Evolutionary conservation across 768 basidiomycete genomes (phyloP).

Genomic region (Dictyophora rubrovolvata): DNA sequence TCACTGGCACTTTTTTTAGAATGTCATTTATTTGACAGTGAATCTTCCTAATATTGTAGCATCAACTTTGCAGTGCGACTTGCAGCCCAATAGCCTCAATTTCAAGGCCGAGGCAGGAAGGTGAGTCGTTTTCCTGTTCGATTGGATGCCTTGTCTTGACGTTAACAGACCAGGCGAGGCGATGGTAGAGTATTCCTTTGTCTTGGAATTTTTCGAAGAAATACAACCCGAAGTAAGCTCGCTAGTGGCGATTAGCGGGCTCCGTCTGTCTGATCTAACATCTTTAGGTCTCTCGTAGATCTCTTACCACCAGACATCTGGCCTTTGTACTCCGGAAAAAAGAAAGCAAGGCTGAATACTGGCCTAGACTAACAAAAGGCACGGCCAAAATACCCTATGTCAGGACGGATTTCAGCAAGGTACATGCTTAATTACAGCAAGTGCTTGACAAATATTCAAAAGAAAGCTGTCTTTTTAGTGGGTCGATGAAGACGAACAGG

Average conservation of each 20-base stretch:
- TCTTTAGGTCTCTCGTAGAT: constrained; percentile 46
- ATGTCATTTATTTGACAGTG: constrained; percentile 75
- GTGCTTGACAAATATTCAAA: background rate
- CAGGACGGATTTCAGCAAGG: constrained; percentile 88
- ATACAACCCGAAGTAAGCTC: constrained; percentile 64
- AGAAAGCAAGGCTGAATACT: constrained; percentile 63
- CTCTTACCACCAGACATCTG: constrained; percentile 58
- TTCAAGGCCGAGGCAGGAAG: constrained; percentile 58
- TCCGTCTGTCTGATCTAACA: background rate
- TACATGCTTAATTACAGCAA: constrained; percentile 10
- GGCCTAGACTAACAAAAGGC: constrained; percentile 88
- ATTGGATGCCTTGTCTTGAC: constrained; percentile 10
- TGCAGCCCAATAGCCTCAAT: constrained; percentile 46
- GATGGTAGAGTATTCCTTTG: constrained; percentile 63
- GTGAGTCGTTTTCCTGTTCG: constrained; percentile 29
- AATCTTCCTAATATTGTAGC: constrained; percentile 69
- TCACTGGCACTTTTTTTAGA: constrained; percentile 39
- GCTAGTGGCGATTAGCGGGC: background rate
- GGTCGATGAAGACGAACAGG: constrained; percentile 97
- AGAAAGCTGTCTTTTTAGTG: constrained; percentile 32
- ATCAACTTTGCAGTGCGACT: constrained; percentile 44
- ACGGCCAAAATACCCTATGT: constrained; percentile 71
- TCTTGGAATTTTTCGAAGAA: constrained; percentile 65
- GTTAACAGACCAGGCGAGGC: constrained; percentile 29
- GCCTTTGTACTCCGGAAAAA: constrained; percentile 72